These are phyloP conservation scores for Claviceps capensis DNA, from an alignment of 2,329 filamentous ascomycete genomes.

Conservation along the genomic window DNA sequence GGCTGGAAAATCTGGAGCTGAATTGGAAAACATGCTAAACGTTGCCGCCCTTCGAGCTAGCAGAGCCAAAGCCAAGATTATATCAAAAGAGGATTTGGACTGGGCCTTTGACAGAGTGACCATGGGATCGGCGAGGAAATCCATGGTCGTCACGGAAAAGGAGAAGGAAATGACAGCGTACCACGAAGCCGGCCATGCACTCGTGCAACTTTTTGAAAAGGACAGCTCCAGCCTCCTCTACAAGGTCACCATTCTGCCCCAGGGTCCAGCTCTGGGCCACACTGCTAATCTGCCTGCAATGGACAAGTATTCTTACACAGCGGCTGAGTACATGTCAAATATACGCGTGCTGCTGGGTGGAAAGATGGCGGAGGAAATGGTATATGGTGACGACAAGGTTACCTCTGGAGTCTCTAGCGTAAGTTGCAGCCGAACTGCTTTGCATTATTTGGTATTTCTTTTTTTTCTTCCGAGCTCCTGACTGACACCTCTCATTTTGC, in stretches of 20 bases:
- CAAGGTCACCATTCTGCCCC: slow-evolving; percentile 93
- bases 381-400: slow-evolving; percentile 83
- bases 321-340: slow-evolving; percentile 65
- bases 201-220: slow-evolving; percentile 70
- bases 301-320: slow-evolving; percentile 83
- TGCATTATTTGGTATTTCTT: neutral
- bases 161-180: slow-evolving; percentile 95
- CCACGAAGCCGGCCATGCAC: slow-evolving; percentile 88
- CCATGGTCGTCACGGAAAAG: slow-evolving; percentile 78
- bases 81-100: slow-evolving; percentile 71
- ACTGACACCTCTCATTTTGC: slow-evolving; percentile 14
- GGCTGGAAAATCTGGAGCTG: slow-evolving; percentile 84
- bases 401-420: slow-evolving; percentile 75
- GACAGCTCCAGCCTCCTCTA: slow-evolving; percentile 67
- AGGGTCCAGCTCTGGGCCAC: slow-evolving; percentile 73
- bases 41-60: slow-evolving; percentile 92
- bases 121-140: slow-evolving; percentile 88
- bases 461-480: neutral
- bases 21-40: slow-evolving; percentile 93
- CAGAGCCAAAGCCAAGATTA: slow-evolving; percentile 62
- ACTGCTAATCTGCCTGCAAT: slow-evolving; percentile 82
- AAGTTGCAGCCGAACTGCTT: slow-evolving; percentile 21
- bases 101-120: slow-evolving; percentile 98
- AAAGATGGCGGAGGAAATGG: slow-evolving; percentile 80
- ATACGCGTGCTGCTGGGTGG: slow-evolving; percentile 76